Evolutionary conservation across 2,329 filamentous ascomycete genomes (phyloP), one percentile per base, ranked within the genome.

Genomic region (Ceratocystis papillata): DNA sequence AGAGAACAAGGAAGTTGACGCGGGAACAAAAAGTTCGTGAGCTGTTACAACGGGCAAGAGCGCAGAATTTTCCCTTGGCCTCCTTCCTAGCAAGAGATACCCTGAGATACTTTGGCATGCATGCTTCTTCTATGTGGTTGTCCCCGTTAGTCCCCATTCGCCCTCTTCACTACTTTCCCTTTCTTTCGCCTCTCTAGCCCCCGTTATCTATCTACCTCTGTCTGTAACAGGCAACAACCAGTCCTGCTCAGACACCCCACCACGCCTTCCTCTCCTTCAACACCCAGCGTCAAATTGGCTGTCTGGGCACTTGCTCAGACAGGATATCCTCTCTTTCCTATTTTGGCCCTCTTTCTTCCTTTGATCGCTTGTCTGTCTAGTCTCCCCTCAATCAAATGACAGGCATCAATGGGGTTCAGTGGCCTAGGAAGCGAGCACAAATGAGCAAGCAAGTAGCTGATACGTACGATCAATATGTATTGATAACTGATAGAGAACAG

Each of bases 1-100:
- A 41, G 37, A 41, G 37, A 41, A 12, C 37, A 41, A 12, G 57
- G 44, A 22, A 65, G 57, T 63, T 62, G 46, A 30, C 46, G 10
- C 61, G 33, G 61, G 48, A 63, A 63, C 61, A 63, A 50, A 45
- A 63, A 63, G 61, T 41, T 64, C 62, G 53, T 25, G 53, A 30
- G 48, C 48, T 33, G 28, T 33, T 59, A 30, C 25, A 17, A 59
- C 5, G 33, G 53, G 53, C 53, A 59, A 37, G 53, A 33, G 53
- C 28, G 53, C 25, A 59, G 53, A 59, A 5, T 59, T 59, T 59
- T 30, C 37, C 37, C 12, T n/a, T 8, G 53, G 17, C 10, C n/a
- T 17, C 22, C 28, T 59, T 59, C n/a, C 28, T 30, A 17, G 10
- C 7, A 15, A n/a, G 10, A 30, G 28, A 15, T 25, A 10, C n/a